Conservation (phyloP, 352 stramenopile species). For the Thalassiosira tumida region DNA sequence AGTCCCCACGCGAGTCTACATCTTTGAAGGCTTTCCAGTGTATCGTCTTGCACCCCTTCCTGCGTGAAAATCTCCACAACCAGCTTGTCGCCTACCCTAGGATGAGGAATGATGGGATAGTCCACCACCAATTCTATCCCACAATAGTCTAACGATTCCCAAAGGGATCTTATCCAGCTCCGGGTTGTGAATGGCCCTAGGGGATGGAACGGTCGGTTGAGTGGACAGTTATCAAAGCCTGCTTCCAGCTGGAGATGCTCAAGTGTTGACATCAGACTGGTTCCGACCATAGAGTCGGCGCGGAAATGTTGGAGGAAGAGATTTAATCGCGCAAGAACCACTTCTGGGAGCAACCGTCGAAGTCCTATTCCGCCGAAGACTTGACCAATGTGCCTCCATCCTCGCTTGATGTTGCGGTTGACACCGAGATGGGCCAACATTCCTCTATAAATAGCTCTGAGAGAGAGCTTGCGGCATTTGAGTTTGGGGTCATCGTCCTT, state of each 20-base stretch:
- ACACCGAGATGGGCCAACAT: constrained; percentile 11
- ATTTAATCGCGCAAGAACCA: neutral
- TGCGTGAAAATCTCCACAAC: constrained; percentile 10
- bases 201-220: neutral
- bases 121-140: constrained; percentile 11
- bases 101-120: constrained; percentile 31
- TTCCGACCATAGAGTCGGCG: neutral
- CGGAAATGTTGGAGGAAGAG: constrained; percentile 11
- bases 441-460: neutral
- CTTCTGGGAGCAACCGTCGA: neutral
- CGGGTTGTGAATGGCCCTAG: constrained; percentile 18
- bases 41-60: neutral
- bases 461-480: constrained; percentile 2
- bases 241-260: neutral
- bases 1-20: neutral
- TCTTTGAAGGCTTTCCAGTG: constrained; percentile 28
- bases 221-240: constrained; percentile 3
- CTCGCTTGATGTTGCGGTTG: constrained; percentile 8
- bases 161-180: constrained; percentile 49
- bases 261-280: neutral
- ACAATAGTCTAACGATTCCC: constrained; percentile 21
- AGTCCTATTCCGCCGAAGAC: constrained; percentile 16
- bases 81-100: constrained; percentile 10
- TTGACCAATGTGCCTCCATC: neutral
- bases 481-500: constrained; percentile 8